These are phyloP conservation scores for Smittium culicis DNA, from an alignment of 371 early-diverging fungal genomes.

Conservation along the genomic window DNA sequence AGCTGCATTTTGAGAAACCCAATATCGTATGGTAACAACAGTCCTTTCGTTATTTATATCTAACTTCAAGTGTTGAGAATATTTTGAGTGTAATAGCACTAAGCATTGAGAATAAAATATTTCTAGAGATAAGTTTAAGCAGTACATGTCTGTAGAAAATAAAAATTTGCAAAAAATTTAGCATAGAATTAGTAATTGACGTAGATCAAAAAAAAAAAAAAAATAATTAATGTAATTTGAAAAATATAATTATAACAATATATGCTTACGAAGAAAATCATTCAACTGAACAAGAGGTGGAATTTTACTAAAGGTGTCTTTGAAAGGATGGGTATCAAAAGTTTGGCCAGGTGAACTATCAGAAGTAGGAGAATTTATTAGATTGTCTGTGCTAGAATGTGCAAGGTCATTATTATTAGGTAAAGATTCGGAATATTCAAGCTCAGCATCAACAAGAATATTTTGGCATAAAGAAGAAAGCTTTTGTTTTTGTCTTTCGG, in stretches of 20 bases:
- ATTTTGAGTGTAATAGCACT: slow-evolving; percentile 43
- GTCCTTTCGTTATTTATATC: slow-evolving; percentile 42
- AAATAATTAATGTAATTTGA: neutral
- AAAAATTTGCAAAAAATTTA: too few relatives aligned
- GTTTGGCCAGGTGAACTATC: too few relatives aligned
- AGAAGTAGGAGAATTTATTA: neutral
- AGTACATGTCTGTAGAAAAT: slow-evolving; percentile 40
- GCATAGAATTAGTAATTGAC: neutral
- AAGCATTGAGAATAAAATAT: slow-evolving; percentile 45
- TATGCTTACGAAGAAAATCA: slow-evolving; percentile 31
- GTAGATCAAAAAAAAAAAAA: neutral
- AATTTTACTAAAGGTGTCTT: neutral
- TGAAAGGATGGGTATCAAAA: neutral
- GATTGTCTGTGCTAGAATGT: neutral
- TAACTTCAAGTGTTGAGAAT: slow-evolving; percentile 47
- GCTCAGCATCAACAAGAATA: slow-evolving; percentile 18
- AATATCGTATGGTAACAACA: slow-evolving; percentile 42
- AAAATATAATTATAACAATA: neutral
- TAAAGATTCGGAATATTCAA: neutral
- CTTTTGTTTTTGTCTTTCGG: neutral
- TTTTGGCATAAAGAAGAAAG: neutral
- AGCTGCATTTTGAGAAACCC: slow-evolving; percentile 30
- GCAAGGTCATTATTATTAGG: neutral
- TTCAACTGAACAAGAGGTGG: slow-evolving; percentile 43
- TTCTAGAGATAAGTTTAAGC: slow-evolving; percentile 49